Percentiles rank a stretch among this genome's conserved stretches.
These are phyloP conservation scores for Diaporthe humulicola DNA, from an alignment of 2,329 filamentous ascomycete genomes.

Conservation along the genomic window DNA sequence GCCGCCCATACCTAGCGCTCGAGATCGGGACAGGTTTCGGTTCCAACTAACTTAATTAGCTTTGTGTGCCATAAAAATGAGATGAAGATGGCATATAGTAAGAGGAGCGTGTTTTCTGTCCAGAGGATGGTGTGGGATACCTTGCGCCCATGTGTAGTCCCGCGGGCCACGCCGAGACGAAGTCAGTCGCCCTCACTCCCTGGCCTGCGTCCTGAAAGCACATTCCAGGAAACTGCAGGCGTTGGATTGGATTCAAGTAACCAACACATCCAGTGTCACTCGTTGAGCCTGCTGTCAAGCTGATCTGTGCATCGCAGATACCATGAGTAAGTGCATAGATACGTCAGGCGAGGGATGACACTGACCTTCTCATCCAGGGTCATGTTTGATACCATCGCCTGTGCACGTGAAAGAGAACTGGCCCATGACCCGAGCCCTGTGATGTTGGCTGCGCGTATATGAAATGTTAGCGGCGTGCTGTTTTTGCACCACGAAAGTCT, in stretches of 20 bases:
- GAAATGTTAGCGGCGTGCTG: constrained; percentile 28
- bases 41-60: constrained; percentile 70
- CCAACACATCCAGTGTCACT: constrained; percentile 64
- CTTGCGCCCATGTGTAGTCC: constrained; percentile 57
- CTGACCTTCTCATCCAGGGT: constrained; percentile 80
- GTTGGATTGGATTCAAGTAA: constrained; percentile 54
- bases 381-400: constrained; percentile 77
- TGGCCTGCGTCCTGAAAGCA: constrained; percentile 61
- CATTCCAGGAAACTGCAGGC: constrained; percentile 58
- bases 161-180: constrained; percentile 57
- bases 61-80: neutral
- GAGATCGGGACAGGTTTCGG: constrained; percentile 74
- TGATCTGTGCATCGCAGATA: constrained; percentile 60
- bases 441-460: constrained; percentile 57
- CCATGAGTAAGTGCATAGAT: neutral
- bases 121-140: constrained; percentile 39
- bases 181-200: constrained; percentile 57
- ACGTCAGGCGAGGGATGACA: neutral
- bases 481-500: no score
- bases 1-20: constrained; percentile 80
- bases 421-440: constrained; percentile 76
- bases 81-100: neutral
- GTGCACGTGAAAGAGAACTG: constrained; percentile 75
- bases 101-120: neutral
- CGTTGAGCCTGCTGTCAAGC: constrained; percentile 78